phyloP scores from a whole-genome alignment of 139 green algal species.

The Closterium sp. region DNA sequence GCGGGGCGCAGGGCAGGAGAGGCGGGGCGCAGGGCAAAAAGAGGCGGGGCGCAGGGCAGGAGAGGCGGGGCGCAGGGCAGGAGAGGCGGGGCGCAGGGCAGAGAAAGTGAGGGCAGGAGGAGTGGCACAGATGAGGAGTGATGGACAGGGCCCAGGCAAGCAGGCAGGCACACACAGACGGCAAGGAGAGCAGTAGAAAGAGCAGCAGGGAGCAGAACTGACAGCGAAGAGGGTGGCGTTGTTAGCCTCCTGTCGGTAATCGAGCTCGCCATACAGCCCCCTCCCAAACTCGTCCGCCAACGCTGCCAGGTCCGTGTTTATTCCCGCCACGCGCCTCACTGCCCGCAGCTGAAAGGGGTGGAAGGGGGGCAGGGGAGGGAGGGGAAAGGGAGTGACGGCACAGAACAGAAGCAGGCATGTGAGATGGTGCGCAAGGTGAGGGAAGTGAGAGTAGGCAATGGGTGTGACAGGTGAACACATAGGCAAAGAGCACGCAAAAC shows the following conservation, averaged over 20 bases:
- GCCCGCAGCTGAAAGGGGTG: neutral
- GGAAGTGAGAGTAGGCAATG: neutral
- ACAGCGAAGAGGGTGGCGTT: constrained; percentile 53
- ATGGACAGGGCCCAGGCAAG: too few species aligned
- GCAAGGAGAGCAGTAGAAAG: too few species aligned
- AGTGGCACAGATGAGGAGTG: too few species aligned
- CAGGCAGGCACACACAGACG: neutral
- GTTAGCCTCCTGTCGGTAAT: constrained; percentile 69
- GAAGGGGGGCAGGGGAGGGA: neutral
- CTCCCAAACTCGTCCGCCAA: constrained; percentile 94
- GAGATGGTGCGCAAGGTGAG: neutral
- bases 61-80: too few species aligned
- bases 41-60: too few species aligned
- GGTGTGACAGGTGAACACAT: neutral
- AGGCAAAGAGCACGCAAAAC: neutral
- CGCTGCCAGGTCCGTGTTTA: constrained; percentile 22
- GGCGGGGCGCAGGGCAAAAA: too few species aligned
- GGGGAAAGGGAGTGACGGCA: neutral
- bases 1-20: too few species aligned
- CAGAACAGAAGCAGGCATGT: too few species aligned
- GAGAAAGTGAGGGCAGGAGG: too few species aligned
- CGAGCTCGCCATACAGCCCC: constrained; percentile 96
- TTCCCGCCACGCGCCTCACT: constrained; percentile 18
- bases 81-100: too few species aligned
- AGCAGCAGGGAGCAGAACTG: neutral